Evolutionary conservation across 2,329 filamentous ascomycete species (phyloP), one percentile per base, ranked within the genome.

Genomic region (Scedosporium aurantiacum): DNA sequence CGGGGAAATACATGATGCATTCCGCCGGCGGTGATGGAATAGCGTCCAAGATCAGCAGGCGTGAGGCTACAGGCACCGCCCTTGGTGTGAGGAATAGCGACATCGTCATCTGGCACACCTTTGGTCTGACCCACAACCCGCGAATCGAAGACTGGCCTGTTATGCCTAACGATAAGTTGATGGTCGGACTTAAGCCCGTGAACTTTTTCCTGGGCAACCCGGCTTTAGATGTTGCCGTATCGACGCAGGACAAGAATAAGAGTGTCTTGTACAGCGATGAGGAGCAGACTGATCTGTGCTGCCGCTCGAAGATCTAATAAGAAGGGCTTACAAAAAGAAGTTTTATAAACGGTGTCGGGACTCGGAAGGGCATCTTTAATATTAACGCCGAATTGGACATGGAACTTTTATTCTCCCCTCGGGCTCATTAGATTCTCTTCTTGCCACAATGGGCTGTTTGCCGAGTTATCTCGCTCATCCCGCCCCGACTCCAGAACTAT

Each of bases 121-220:
- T 79, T 66, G 76, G 85, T 18, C 80, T 86, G 27, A 88, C 86
- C 40, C 85, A 88, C 65, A 82, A 86, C 25, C 84, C 85, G 0
- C 75, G 85, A 0, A 78, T 82, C 10, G 85, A 88, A 65, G 85
- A 88, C 67, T 88, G 86, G 75, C 85, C 84, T 0, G 82, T 87
- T 4, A 88, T 88, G 86, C 85, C 85, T 0, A 79, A 75, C 63
- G 85, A 88, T 68, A 79, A 75, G 60, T 72, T 83, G 65, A 73
- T 73, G 62, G 78, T 83, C 0, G 71, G 72, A 0, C 68, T 83
- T 59, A 82, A 80, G 67, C 80, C 81, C 0, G 76, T 78, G 2
- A 82, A 83, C 63, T 81, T 83, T 66, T 82, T 82, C 63, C 69
- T 72, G 1, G 74, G 74, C 4, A 82, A 82, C 61, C 80, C 79